Evolutionary conservation across 2,329 filamentous ascomycete species (phyloP).

Genomic region (Podosphaera xanthii): DNA sequence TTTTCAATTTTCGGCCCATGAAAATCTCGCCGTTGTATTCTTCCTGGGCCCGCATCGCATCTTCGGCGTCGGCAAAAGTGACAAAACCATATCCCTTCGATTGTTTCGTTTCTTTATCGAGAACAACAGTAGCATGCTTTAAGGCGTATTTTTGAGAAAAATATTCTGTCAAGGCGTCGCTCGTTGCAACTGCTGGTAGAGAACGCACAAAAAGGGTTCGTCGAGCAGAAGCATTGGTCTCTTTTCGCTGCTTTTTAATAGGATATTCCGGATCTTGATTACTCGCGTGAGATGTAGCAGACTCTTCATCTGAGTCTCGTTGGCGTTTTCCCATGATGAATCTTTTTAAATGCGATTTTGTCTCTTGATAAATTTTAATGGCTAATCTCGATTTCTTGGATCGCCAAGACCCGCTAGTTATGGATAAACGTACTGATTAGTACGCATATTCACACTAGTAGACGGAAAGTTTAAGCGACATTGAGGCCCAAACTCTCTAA

Average conservation of each 20-base stretch:
- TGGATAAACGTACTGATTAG: too few species aligned
- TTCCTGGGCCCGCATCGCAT: conserved; percentile 58
- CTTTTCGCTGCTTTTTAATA: conserved; percentile 33
- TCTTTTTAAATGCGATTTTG: too few species aligned
- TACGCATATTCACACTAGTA: too few species aligned
- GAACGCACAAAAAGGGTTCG: conserved; percentile 79
- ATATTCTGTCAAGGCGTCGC: conserved; percentile 60
- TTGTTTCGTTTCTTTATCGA: conserved; percentile 63
- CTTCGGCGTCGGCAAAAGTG: conserved; percentile 82
- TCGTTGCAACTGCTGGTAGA: conserved; percentile 55
- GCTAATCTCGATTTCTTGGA: too few species aligned
- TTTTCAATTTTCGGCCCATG: conserved; percentile 57
- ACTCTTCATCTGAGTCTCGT: conserved; percentile 7
- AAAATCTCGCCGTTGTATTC: conserved; percentile 61
- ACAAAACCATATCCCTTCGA: conserved; percentile 93
- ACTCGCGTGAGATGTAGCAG: conserved; percentile 4
- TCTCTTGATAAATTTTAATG: too few species aligned
- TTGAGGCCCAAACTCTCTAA: too few species aligned
- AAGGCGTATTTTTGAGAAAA: conserved; percentile 90
- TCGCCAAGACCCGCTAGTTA: too few species aligned
- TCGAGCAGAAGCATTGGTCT: conserved; percentile 24
- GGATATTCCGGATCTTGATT: conserved; percentile 13
- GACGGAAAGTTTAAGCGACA: too few species aligned
- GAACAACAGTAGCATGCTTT: conserved; percentile 85
- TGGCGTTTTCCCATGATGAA: conserved; percentile 12